These are phyloP conservation scores for Murraya paniculata DNA, from an alignment of 345 rosid species.

Conservation along the genomic window DNA sequence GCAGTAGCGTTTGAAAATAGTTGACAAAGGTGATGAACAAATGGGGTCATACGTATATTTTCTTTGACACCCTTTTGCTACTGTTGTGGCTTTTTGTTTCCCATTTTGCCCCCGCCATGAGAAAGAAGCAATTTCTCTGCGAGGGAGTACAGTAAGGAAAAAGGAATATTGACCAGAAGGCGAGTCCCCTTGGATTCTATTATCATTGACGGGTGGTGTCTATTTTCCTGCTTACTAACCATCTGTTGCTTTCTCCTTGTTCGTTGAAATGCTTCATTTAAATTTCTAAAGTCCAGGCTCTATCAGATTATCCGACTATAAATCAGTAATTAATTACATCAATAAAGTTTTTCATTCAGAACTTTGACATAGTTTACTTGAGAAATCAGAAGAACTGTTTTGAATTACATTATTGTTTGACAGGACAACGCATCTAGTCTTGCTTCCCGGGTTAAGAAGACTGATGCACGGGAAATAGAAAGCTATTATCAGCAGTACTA, in stretches of 20 bases:
- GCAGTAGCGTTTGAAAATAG: too few species aligned
- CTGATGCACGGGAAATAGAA: slow-evolving; percentile 93
- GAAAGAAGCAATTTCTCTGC: too few species aligned
- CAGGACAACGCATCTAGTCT: slow-evolving; percentile 96
- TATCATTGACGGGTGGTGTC: not conserved
- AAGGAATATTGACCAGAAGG: not conserved
- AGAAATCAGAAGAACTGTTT: not conserved
- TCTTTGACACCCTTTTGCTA: too few species aligned
- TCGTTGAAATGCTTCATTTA: not conserved
- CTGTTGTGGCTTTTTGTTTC: too few species aligned
- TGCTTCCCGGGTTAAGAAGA: slow-evolving; percentile 89
- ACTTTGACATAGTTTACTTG: not conserved
- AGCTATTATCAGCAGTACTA: slow-evolving; percentile 92
- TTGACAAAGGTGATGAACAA: too few species aligned
- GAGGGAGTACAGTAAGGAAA: not conserved
- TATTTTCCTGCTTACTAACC: not conserved
- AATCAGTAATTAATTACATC: not conserved
- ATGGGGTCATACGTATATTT: too few species aligned
- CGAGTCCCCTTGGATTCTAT: not conserved
- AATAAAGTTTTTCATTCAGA: not conserved
- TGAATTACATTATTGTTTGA: slow-evolving; percentile 1
- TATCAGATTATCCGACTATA: not conserved
- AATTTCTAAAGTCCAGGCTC: not conserved
- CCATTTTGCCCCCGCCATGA: not conserved
- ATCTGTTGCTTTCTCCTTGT: not conserved